phyloP scores from a whole-genome alignment of 768 basidiomycete species.

The Lactarius tabidus region DNA sequence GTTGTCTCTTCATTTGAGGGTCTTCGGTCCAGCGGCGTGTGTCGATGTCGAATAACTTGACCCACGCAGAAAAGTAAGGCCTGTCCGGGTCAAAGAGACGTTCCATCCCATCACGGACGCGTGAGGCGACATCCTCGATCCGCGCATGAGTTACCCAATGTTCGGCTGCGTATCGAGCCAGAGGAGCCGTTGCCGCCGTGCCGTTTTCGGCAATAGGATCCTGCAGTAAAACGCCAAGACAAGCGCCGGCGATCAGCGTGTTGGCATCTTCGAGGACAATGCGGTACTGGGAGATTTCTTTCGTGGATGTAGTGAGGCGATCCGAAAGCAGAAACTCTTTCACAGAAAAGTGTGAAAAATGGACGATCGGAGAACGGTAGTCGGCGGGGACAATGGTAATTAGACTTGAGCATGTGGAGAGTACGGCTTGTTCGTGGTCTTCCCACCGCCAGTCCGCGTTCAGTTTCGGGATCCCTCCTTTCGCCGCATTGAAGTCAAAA shows the following conservation, averaged over 20 bases:
- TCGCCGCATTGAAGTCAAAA: neutral
- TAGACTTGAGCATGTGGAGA: neutral
- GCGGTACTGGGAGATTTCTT: neutral
- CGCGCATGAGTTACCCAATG: neutral
- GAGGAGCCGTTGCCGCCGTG: neutral
- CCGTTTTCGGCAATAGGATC: neutral
- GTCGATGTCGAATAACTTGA: neutral
- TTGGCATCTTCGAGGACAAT: neutral
- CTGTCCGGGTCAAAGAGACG: neutral
- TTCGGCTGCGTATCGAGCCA: neutral
- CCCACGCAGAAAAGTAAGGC: neutral
- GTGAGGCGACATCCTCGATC: neutral
- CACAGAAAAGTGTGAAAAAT: neutral
- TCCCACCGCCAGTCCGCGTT: neutral
- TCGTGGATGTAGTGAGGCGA: neutral
- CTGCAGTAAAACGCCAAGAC: neutral
- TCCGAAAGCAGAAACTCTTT: neutral
- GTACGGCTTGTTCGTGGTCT: neutral
- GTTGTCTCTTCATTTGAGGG: neutral
- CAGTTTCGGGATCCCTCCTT: neutral
- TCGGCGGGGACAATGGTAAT: neutral
- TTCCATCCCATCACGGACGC: neutral
- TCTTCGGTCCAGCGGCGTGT: rapidly evolving
- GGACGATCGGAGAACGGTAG: neutral
- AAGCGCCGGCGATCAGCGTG: neutral